phyloP scores from a whole-genome alignment of 1,139 yeast genomes.

The Spathaspora sp. region DNA sequence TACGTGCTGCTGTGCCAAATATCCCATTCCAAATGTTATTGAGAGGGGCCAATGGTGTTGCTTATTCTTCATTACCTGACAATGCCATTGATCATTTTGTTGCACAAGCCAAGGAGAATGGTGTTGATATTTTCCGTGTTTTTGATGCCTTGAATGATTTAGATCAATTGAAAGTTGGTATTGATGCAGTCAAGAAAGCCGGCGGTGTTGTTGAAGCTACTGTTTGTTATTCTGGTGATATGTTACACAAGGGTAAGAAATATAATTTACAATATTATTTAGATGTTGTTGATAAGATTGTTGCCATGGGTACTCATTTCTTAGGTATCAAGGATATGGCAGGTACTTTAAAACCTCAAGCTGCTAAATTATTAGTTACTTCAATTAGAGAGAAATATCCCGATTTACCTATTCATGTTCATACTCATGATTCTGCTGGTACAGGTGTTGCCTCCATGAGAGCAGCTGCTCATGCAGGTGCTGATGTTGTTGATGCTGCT shows the following conservation, averaged over 20 bases:
- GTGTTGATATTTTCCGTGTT: conserved; percentile 96
- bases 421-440: conserved; percentile 99
- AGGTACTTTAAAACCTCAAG: conserved; percentile 94
- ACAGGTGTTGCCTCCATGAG: conserved; percentile 98
- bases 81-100: conserved; percentile 98
- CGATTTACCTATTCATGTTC: conserved; percentile 93
- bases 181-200: conserved; percentile 95
- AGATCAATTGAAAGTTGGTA: conserved; percentile 96
- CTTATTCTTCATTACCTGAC: conserved; percentile 95
- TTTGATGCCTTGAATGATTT: conserved; percentile 96
- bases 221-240: conserved; percentile 97
- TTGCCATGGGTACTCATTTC: conserved; percentile 92
- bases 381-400: conserved; percentile 86
- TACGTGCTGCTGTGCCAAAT: conserved; percentile 91
- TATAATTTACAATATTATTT: conserved; percentile 91
- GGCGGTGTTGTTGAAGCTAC: conserved; percentile 99
- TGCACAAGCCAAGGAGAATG: conserved; percentile 88
- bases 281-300: conserved; percentile 78
- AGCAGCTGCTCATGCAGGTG: conserved; percentile 93
- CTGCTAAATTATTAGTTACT: conserved; percentile 79
- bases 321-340: conserved; percentile 99
- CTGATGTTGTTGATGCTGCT: conserved; percentile 97
- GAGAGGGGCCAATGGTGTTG: conserved; percentile 99
- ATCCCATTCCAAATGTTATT: conserved; percentile 98
- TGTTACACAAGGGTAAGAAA: conserved; percentile 92